Conservation (phyloP, 129 eudicot genomes). For the Tagetes patula region DNA sequence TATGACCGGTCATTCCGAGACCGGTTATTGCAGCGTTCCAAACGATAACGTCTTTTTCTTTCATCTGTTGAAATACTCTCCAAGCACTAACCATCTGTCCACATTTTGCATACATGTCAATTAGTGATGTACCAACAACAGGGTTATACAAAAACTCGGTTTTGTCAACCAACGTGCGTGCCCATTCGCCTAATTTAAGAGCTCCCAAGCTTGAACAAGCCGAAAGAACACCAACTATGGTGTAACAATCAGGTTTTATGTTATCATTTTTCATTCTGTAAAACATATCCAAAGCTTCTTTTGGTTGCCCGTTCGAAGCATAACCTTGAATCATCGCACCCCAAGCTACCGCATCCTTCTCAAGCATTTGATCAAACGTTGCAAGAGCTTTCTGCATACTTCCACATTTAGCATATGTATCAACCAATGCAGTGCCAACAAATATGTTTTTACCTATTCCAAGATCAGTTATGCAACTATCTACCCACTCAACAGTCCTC, state of each 20-base stretch:
- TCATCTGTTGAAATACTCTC: conserved; percentile 65
- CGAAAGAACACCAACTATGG: conserved; percentile 74
- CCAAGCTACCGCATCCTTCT: conserved; percentile 81
- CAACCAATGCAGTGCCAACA: conserved; percentile 63
- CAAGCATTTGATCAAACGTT: conserved; percentile 63
- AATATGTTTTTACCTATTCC: conserved; percentile 63
- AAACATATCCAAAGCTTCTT: conserved; percentile 76
- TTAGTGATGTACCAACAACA: conserved; percentile 68
- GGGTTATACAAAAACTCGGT: conserved; percentile 57
- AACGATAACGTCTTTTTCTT: conserved; percentile 60
- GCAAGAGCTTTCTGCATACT: conserved; percentile 60
- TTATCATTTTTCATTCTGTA: conserved; percentile 50
- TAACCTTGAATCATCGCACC: conserved; percentile 91
- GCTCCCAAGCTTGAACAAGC: conserved; percentile 89
- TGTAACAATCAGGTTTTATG: conserved; percentile 55
- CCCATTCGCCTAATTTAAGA: conserved; percentile 70
- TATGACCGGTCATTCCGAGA: conserved; percentile 73
- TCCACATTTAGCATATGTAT: conserved; percentile 70
- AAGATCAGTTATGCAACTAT: conserved; percentile 38
- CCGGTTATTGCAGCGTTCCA: conserved; percentile 78
- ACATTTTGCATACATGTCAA: conserved; percentile 92
- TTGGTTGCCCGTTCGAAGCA: conserved; percentile 74
- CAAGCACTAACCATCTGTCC: conserved; percentile 60
- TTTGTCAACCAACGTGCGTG: conserved; percentile 54
- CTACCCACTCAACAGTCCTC: conserved; percentile 58